phyloP scores from a whole-genome alignment of 352 stramenopile species.

The Phytophthora palmivora region DNA sequence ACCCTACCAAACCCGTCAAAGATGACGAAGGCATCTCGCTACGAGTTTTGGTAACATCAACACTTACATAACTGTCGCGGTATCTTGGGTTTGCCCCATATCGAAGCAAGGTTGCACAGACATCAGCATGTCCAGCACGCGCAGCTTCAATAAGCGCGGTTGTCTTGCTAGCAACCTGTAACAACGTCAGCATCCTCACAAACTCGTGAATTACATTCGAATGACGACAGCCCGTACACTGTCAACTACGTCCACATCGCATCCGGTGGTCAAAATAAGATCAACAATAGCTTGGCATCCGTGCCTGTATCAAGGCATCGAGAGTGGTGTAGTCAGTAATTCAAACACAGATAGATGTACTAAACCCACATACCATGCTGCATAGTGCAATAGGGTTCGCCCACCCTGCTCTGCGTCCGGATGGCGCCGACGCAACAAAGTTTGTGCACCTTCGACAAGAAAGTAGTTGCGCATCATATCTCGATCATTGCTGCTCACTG shows the following conservation, averaged over 20 bases:
- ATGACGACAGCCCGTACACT: conserved; percentile 36
- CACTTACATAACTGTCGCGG: conserved; percentile 44
- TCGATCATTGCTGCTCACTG: conserved; percentile 49
- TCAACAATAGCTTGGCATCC: conserved; percentile 39
- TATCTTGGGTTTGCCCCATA: conserved; percentile 52
- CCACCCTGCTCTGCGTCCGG: conserved; percentile 56
- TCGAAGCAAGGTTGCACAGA: conserved; percentile 58
- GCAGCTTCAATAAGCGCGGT: conserved; percentile 72
- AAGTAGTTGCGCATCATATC: conserved; percentile 69
- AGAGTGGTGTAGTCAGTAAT: neutral
- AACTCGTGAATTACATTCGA: too few relatives aligned
- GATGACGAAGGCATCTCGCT: neutral
- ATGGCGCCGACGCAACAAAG: conserved; percentile 50
- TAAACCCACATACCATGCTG: conserved; percentile 77
- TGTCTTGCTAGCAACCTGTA: conserved; percentile 51
- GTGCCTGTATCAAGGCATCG: conserved; percentile 25
- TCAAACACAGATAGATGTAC: too few relatives aligned
- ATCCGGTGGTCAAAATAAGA: conserved; percentile 57
- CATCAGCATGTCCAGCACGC: conserved; percentile 50
- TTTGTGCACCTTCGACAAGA: conserved; percentile 59
- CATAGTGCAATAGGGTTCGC: conserved; percentile 68
- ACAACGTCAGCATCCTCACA: too few relatives aligned
- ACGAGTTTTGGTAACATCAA: neutral
- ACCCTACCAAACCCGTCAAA: conserved; percentile 37
- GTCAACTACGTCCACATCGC: conserved; percentile 60